Evolutionary conservation across 2,329 filamentous ascomycete species (phyloP).

Genomic region (Alternaria alternata): DNA sequence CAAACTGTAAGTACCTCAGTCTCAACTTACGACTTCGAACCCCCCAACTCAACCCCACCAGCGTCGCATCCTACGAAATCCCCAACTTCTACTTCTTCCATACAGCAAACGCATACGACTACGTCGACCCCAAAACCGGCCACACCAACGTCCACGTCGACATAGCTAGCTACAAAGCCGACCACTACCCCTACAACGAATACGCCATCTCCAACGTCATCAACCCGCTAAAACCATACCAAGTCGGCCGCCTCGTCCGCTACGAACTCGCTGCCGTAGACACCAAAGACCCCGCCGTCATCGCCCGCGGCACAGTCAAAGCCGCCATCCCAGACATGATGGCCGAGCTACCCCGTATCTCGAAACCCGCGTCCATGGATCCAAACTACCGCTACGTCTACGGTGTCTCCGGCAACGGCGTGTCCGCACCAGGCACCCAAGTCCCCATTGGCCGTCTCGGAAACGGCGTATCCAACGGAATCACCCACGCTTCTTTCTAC

Average conservation of each 20-base stretch:
- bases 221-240: conserved; percentile 2
- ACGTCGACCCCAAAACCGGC: background rate
- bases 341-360: background rate
- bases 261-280: background rate
- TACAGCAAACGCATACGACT: conserved; percentile 3
- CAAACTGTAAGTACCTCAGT: background rate
- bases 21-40: no score
- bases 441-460: background rate
- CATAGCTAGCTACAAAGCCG: background rate
- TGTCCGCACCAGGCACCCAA: background rate
- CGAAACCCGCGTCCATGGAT: background rate
- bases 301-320: background rate
- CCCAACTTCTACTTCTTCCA: conserved; percentile 3
- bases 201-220: background rate
- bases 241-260: background rate
- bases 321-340: background rate
- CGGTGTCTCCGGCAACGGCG: background rate
- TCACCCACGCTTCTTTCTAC: background rate
- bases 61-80: background rate
- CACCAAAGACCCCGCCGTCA: background rate
- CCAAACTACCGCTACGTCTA: conserved; percentile 6
- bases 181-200: background rate
- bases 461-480: background rate
- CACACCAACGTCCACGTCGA: conserved; percentile 1
- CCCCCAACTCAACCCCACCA: background rate